phyloP scores from a whole-genome alignment of 1,284 basidiomycete species.

The Cutaneotrichosporon sp. region DNA sequence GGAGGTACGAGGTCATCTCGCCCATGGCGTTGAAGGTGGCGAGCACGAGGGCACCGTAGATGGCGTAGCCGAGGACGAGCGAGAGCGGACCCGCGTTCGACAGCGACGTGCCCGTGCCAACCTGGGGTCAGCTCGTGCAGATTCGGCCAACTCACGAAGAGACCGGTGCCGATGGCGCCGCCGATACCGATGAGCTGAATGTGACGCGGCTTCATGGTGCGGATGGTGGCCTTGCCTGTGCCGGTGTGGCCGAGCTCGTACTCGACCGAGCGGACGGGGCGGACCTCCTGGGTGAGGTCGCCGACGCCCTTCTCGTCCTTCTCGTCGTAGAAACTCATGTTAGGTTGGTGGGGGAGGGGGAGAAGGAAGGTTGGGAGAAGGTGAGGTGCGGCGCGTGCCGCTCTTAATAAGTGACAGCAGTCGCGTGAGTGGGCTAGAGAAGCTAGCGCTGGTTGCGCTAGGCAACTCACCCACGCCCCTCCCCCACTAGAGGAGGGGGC shows the following conservation, averaged over 20 bases:
- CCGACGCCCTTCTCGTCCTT: conserved; percentile 10
- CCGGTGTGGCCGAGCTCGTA: conserved; percentile 11
- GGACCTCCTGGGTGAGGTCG: background rate
- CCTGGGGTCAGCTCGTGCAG: background rate
- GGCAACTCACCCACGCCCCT: too few relatives aligned
- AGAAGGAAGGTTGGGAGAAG: background rate
- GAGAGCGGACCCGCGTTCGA: conserved; percentile 20
- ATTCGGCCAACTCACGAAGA: conserved; percentile 33
- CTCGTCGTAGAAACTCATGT: conserved; percentile 1
- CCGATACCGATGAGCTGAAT: conserved; percentile 31
- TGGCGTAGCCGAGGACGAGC: conserved; percentile 20
- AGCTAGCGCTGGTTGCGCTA: too few relatives aligned
- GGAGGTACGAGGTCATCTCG: conserved; percentile 27
- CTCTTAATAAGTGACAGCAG: background rate
- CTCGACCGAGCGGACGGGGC: background rate
- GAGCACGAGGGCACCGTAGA: conserved; percentile 20
- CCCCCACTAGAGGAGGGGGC: too few relatives aligned
- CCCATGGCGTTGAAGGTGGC: conserved; percentile 27
- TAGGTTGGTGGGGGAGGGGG: background rate
- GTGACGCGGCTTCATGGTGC: conserved; percentile 15
- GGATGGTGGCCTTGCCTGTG: conserved; percentile 5
- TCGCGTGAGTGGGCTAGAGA: too few relatives aligned
- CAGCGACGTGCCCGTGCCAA: conserved; percentile 16
- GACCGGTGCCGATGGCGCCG: conserved; percentile 57
- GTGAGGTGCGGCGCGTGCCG: background rate